Evolutionary conservation across 257 asterid species (phyloP), one percentile per base, ranked within the genome.

Genomic region (Jacaranda copaia): DNA sequence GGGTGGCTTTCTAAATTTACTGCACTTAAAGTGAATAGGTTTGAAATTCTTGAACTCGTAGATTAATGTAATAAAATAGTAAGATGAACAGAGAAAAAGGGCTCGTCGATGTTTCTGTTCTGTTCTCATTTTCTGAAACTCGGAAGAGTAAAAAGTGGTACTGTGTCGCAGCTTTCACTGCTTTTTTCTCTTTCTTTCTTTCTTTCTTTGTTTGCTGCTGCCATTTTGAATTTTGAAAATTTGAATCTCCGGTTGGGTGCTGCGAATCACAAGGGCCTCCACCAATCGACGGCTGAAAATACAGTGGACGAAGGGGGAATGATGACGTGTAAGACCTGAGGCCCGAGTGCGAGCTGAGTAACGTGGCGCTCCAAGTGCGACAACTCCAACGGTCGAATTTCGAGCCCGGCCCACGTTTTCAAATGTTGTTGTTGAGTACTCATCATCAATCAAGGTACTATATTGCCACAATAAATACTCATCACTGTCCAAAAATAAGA

Each of bases 201-300:
- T 5, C 18, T n/a, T 57, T 67, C 20, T 20, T 58, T 42, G 74
- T n/a, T 2, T 5, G 13, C 32, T 5, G 13, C 35, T 57, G 72
- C 32, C 32, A 25, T 25, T 86, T 87, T 87, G 87, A 86, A 88
- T 56, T 84, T 88, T 88, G 82, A 86, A 88, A 59, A 8, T 83
- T 87, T 85, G 89, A 85, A 80, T 76, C 18, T 56, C 69, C 69
- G 36, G 8, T 57, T 25, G 58, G 53, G 10, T 48, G 48, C 52
- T 56, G 79, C 74, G 83, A 66, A 80, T 77, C 79, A 52, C 73
- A 32, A 80, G 5, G 25, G 48, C 38, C 65, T 43, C 40, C 20
- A 13, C 13, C 1, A 36, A 77, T 74, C 82, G 62, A 82, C 85
- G 85, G 82, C 82, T 81, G 82, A 55, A n/a, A 53, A 59, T 46